Evolutionary conservation across 1,139 yeast genomes (phyloP).

Genomic region (Magnusiomyces tetraspermus): DNA sequence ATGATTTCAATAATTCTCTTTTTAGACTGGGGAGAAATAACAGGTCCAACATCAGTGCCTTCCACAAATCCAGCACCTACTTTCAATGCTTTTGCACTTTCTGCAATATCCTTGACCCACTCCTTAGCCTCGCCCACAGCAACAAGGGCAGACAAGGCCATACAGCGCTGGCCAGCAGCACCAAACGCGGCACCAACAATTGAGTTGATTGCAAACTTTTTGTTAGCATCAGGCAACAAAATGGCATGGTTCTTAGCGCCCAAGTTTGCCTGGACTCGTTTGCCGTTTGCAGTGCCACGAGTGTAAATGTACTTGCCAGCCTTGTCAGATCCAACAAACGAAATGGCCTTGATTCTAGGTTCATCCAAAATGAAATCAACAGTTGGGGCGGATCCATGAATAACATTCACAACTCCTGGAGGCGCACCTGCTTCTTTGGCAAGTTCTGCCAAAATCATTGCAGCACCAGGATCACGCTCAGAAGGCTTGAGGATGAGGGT

Average conservation of each 20-base stretch:
- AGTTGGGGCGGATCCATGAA: conserved; percentile 69
- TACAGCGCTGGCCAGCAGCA: conserved; percentile 80
- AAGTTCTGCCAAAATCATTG: conserved; percentile 65
- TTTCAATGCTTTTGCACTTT: conserved; percentile 47
- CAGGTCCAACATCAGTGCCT: conserved; percentile 60
- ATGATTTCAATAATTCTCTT: conserved; percentile 49
- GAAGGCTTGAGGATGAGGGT: conserved; percentile 69
- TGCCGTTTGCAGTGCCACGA: conserved; percentile 59
- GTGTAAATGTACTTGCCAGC: conserved; percentile 68
- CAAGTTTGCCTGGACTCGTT: conserved; percentile 68
- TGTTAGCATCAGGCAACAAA: conserved; percentile 64
- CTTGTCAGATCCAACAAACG: conserved; percentile 69
- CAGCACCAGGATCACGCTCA: conserved; percentile 71
- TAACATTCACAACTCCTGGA: conserved; percentile 62
- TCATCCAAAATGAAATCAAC: conserved; percentile 67
- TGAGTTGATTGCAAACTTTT: conserved; percentile 55
- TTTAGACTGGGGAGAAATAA: conserved; percentile 52
- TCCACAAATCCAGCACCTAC: conserved; percentile 62
- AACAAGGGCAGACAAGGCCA: conserved; percentile 69
- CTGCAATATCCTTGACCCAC: conserved; percentile 55
- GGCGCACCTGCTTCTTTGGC: conserved; percentile 73
- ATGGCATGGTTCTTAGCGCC: conserved; percentile 76
- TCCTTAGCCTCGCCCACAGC: conserved; percentile 63
- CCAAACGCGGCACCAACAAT: conserved; percentile 74
- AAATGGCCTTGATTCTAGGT: conserved; percentile 68